phyloP scores from a whole-genome alignment of 768 basidiomycete genomes.

The Trametes villosa region DNA sequence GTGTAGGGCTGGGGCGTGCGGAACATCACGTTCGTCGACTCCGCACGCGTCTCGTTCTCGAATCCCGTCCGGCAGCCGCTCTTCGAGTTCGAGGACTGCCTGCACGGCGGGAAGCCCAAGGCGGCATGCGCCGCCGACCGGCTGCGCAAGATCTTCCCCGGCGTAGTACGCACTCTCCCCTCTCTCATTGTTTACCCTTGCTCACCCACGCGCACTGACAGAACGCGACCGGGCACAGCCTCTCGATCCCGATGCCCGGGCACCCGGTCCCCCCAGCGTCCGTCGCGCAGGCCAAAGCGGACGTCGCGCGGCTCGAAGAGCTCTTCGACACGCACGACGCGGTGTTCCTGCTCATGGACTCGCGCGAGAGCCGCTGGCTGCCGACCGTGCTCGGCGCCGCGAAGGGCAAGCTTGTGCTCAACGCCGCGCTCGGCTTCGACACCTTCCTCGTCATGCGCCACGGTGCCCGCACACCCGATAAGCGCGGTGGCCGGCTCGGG shows the following conservation, averaged over 20 bases:
- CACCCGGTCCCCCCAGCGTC: conserved; percentile 78
- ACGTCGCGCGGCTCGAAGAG: conserved; percentile 72
- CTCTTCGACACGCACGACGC: conserved; percentile 88
- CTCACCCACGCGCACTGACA: conserved; percentile 38
- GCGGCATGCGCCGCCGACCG: conserved; percentile 87
- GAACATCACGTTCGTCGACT: conserved; percentile 92
- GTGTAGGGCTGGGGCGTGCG: conserved; percentile 93
- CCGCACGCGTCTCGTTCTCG: conserved; percentile 89
- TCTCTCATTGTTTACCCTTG: not conserved
- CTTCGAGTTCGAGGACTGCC: conserved; percentile 93
- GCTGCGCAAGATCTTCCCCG: conserved; percentile 89
- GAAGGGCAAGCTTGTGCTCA: conserved; percentile 93
- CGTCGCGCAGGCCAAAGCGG: conserved; percentile 60
- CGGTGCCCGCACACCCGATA: conserved; percentile 58
- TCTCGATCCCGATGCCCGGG: conserved; percentile 96
- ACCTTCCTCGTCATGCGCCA: conserved; percentile 97
- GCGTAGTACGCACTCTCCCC: conserved; percentile 65
- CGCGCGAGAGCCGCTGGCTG: conserved; percentile 95
- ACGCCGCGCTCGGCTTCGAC: conserved; percentile 95
- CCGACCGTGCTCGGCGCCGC: conserved; percentile 87
- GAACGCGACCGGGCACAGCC: conserved; percentile 79
- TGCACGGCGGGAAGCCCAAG: conserved; percentile 92
- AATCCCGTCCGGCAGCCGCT: conserved; percentile 98
- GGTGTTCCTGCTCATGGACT: conserved; percentile 95
- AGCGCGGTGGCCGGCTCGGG: conserved; percentile 58